A percentile compares a stretch with the other conserved stretches of the same genome.
Evolutionary conservation across 805 yeast species (phyloP).

Genomic region (Ogataea siamensis): DNA sequence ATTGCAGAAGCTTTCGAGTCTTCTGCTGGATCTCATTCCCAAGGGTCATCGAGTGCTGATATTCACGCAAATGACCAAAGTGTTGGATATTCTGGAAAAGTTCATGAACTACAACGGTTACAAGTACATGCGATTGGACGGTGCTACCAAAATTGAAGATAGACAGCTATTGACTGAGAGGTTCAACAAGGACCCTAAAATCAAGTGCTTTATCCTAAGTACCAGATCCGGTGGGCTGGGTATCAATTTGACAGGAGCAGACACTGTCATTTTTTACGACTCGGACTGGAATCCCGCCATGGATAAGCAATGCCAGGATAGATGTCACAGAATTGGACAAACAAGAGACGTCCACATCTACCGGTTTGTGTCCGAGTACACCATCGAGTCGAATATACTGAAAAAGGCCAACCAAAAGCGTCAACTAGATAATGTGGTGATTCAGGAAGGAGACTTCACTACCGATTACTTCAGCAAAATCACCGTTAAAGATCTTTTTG

Average conservation of each 20-base stretch:
- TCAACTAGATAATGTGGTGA: constrained; percentile 89
- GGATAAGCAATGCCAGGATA: constrained; percentile 99
- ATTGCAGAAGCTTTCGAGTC: constrained; percentile 74
- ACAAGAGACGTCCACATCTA: constrained; percentile 97
- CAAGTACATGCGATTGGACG: constrained; percentile 91
- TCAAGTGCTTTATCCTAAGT: constrained; percentile 88
- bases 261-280: constrained; percentile 96
- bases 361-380: constrained; percentile 91
- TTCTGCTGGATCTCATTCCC: constrained; percentile 73
- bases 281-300: constrained; percentile 96
- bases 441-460: constrained; percentile 97
- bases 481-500: constrained; percentile 81
- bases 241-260: constrained; percentile 96
- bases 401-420: constrained; percentile 93
- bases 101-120: constrained; percentile 93
- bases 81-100: constrained; percentile 87
- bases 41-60: constrained; percentile 93
- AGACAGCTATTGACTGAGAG: constrained; percentile 91
- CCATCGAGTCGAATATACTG: constrained; percentile 93
- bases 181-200: constrained; percentile 80
- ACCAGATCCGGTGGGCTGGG: constrained; percentile 99
- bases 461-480: constrained; percentile 91
- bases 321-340: constrained; percentile 99
- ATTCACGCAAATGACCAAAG: constrained; percentile 98
- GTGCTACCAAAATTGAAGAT: constrained; percentile 96